A percentile compares a stretch with the other conserved stretches of the same genome.
These are phyloP conservation scores for Lentinula raphanica DNA, from an alignment of 768 basidiomycete species.

Conservation along the genomic window DNA sequence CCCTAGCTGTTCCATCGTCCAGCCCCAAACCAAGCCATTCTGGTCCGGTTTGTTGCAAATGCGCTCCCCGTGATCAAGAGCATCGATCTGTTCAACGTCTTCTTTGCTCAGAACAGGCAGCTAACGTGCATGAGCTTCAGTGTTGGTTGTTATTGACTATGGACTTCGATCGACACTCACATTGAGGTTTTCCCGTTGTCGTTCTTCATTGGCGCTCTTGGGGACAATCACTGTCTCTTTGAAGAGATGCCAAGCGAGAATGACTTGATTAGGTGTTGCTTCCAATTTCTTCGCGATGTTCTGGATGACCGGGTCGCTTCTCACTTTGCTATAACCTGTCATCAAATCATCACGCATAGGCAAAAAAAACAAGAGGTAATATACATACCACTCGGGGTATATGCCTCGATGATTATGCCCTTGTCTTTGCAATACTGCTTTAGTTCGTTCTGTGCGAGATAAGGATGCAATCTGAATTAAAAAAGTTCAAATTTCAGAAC, in stretches of 20 bases:
- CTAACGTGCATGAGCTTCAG: conserved; percentile 11
- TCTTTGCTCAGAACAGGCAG: conserved; percentile 25
- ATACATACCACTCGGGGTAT: conserved; percentile 22
- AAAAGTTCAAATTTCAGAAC: not conserved
- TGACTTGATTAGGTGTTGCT: conserved; percentile 41
- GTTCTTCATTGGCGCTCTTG: conserved; percentile 39
- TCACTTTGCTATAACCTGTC: conserved; percentile 38
- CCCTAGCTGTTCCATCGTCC: conserved; percentile 34
- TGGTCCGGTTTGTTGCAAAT: conserved; percentile 26
- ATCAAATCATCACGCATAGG: not conserved
- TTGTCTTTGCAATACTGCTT: conserved; percentile 25
- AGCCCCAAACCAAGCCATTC: conserved; percentile 27
- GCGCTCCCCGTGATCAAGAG: conserved; percentile 27
- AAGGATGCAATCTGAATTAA: conserved; percentile 18
- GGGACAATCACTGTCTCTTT: conserved; percentile 40
- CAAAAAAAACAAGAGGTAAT: not conserved
- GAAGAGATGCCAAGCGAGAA: conserved; percentile 47
- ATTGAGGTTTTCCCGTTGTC: conserved; percentile 46
- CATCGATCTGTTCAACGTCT: conserved; percentile 27
- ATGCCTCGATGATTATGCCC: conserved; percentile 32
- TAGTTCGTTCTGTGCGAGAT: conserved; percentile 25
- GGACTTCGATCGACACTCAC: no score
- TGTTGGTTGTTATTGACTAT: no score
- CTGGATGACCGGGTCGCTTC: conserved; percentile 39
- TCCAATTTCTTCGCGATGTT: conserved; percentile 44